Percentiles rank a stretch among this genome's conserved stretches.
Conservation (phyloP, 1,284 basidiomycete species). For the Pulveroboletus sp. region DNA sequence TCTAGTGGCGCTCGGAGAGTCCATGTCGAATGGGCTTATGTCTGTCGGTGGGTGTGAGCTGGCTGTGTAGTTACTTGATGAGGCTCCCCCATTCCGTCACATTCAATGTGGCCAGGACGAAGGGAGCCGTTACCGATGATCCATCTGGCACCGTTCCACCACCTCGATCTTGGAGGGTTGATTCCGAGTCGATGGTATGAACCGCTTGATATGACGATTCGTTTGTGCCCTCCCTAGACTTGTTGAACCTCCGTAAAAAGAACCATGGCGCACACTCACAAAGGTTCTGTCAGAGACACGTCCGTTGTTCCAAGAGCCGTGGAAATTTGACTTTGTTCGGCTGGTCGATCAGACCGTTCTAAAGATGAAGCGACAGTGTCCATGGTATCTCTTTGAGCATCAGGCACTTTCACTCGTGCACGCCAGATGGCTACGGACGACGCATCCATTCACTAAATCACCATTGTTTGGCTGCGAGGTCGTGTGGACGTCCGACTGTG, state of each 20-base stretch:
- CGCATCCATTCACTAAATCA: background rate
- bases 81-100: background rate
- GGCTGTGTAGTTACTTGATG: background rate
- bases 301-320: background rate
- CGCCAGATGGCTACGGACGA: background rate
- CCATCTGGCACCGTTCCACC: background rate
- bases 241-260: background rate
- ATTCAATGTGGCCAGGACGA: background rate
- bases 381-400: background rate
- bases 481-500: background rate
- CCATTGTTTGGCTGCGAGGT: background rate
- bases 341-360: background rate
- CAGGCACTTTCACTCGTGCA: background rate
- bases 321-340: background rate
- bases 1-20: no score
- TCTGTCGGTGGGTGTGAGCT: background rate
- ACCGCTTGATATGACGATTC: background rate
- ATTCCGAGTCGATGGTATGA: no score
- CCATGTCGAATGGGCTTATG: background rate
- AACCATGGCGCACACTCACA: conserved; percentile 5
- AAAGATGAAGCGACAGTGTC: background rate
- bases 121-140: background rate
- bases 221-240: background rate
- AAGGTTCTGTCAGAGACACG: background rate
- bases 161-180: no score